Conservation (phyloP, 129 eudicot species). For the Centella asiatica region DNA sequence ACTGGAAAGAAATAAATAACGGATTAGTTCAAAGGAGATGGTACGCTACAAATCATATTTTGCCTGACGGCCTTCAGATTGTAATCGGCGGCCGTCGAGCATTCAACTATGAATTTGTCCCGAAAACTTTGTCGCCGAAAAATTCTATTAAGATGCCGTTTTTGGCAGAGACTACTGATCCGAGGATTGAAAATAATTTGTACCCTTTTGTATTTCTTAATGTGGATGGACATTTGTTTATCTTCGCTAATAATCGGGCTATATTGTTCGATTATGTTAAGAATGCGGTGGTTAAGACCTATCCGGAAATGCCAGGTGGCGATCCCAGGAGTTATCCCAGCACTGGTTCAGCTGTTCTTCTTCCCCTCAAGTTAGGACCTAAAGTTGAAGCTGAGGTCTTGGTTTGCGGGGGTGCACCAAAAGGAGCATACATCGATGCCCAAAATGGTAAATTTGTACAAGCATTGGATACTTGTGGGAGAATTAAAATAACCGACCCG, state of each 20-base stretch:
- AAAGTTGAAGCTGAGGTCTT: conserved; percentile 38
- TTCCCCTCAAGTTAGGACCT: conserved; percentile 44
- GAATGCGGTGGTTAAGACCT: conserved; percentile 39
- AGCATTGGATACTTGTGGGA: conserved; percentile 47
- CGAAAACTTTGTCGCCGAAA: conserved; percentile 18
- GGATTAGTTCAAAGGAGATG: conserved; percentile 40
- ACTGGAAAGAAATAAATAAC: conserved; percentile 40
- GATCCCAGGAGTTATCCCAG: conserved; percentile 89
- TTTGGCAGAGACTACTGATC: conserved; percentile 43
- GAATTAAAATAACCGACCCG: conserved; percentile 53
- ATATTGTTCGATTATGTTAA: conserved; percentile 46
- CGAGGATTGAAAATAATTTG: conserved; percentile 44
- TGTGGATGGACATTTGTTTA: conserved; percentile 62
- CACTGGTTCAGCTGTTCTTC: conserved; percentile 77
- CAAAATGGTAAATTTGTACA: conserved; percentile 29
- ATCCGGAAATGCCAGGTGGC: conserved; percentile 63
- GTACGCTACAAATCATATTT: conserved; percentile 65
- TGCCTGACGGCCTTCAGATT: conserved; percentile 68
- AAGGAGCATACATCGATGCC: conserved; percentile 36
- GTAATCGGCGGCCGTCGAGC: conserved; percentile 65
- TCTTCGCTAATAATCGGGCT: conserved; percentile 67
- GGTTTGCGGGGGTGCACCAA: conserved; percentile 75
- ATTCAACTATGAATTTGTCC: conserved; percentile 64
- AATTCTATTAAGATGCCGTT: conserved; percentile 33
- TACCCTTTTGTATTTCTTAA: conserved; percentile 76